phyloP scores from a whole-genome alignment of 371 early-diverging fungal species.

The Mortierella sp. region DNA sequence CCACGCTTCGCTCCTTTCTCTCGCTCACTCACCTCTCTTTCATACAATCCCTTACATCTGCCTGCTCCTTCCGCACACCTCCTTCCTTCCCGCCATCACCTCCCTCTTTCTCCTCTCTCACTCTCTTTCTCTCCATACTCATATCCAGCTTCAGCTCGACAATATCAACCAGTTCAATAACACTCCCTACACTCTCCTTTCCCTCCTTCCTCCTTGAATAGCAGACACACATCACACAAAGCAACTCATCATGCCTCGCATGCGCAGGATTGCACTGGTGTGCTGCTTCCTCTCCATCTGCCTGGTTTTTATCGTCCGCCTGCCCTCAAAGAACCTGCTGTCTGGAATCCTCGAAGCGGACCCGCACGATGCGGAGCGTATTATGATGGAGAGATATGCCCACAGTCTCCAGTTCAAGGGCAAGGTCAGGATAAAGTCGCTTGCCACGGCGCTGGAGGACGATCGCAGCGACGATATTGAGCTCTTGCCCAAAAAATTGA shows the following conservation, averaged over 20 bases:
- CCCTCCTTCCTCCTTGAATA: background rate
- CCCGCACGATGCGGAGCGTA: constrained; percentile 56
- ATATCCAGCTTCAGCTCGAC: too few relatives aligned
- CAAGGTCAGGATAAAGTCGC: constrained; percentile 56
- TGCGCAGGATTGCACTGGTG: constrained; percentile 54
- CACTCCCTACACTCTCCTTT: background rate
- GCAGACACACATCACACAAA: background rate
- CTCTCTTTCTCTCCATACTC: too few relatives aligned
- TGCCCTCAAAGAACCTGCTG: constrained; percentile 43
- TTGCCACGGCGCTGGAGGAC: constrained; percentile 42
- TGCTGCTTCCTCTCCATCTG: constrained; percentile 54
- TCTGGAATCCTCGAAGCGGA: constrained; percentile 51
- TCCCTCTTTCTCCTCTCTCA: background rate
- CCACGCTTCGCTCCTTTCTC: background rate
- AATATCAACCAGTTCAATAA: background rate
- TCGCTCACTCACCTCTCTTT: background rate
- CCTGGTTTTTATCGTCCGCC: constrained; percentile 36
- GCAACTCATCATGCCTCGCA: constrained; percentile 50
- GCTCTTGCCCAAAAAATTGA: constrained; percentile 36
- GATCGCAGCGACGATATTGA: constrained; percentile 42
- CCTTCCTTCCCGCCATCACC: background rate
- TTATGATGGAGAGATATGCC: constrained; percentile 58
- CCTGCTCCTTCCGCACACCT: background rate
- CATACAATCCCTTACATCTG: background rate
- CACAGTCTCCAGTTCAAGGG: constrained; percentile 55